Percentiles rank a stretch among this genome's conserved stretches.
phyloP scores from a whole-genome alignment of 148 eudicot species.

The Chenopodium formosanum region DNA sequence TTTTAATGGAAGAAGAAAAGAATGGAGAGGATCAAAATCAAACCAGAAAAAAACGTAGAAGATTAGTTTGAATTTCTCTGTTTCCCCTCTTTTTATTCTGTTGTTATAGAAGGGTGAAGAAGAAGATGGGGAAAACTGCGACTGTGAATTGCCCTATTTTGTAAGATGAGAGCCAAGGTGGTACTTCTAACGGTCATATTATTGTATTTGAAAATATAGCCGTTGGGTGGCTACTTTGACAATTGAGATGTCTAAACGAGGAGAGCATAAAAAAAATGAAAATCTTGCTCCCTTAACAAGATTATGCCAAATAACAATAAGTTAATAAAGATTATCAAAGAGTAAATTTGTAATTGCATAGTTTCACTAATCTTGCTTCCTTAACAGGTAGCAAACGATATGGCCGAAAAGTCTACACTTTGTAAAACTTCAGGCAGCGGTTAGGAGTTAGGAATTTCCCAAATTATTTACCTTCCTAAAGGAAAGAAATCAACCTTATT shows the following conservation, averaged over 20 bases:
- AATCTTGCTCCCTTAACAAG: no score
- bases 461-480: no score
- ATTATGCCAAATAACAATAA: no score
- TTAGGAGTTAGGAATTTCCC: no score
- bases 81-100: conserved; percentile 1
- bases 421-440: no score
- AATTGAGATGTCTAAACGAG: not conserved
- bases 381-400: no score
- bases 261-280: not conserved
- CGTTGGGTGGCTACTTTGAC: conserved; percentile 30
- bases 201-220: conserved; percentile 22
- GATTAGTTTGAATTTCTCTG: conserved; percentile 4
- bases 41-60: not conserved
- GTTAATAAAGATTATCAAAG: no score
- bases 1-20: not conserved
- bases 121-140: not conserved
- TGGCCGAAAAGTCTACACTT: no score
- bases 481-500: no score
- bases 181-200: conserved; percentile 51
- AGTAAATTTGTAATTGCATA: no score
- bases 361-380: no score
- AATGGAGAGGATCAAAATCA: not conserved
- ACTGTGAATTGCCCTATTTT: conserved; percentile 22
- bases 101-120: not conserved
- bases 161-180: conserved; percentile 28